Evolutionary conservation across 495 filamentous ascomycete genomes (phyloP).

Genomic region (Hypoxylon crocopeplum): DNA sequence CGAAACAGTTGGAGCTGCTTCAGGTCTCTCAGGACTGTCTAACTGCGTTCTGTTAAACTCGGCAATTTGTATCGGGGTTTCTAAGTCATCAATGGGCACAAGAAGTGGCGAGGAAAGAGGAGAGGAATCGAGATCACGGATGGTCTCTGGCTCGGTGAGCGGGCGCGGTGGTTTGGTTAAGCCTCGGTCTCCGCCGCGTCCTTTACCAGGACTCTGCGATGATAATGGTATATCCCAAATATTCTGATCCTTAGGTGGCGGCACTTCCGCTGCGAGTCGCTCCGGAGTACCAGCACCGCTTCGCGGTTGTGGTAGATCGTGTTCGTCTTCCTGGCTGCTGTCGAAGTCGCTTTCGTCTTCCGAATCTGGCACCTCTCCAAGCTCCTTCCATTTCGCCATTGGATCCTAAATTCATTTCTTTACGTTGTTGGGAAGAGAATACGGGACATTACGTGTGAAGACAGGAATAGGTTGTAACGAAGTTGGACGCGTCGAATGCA

Average conservation of each 20-base stretch:
- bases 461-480: too few relatives aligned
- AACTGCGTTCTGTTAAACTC: neutral
- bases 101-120: constrained; percentile 27
- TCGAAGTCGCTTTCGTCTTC: constrained; percentile 59
- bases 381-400: constrained; percentile 65
- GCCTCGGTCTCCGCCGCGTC: constrained; percentile 1
- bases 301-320: constrained; percentile 12
- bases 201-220: constrained; percentile 21
- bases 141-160: constrained; percentile 4
- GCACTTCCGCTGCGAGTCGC: neutral
- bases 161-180: constrained; percentile 4
- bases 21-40: neutral
- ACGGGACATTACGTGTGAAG: too few relatives aligned
- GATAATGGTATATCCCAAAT: constrained; percentile 40
- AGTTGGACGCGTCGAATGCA: constrained; percentile 29
- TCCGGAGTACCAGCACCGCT: neutral
- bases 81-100: constrained; percentile 2
- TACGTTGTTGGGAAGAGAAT: neutral
- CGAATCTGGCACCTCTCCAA: constrained; percentile 64
- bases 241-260: neutral
- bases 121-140: constrained; percentile 9
- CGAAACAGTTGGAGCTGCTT: constrained; percentile 1
- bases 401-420: constrained; percentile 36
- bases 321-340: constrained; percentile 43
- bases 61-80: neutral